Evolutionary conservation across 352 stramenopile species (phyloP).

Genomic region (Phytophthora vignae): DNA sequence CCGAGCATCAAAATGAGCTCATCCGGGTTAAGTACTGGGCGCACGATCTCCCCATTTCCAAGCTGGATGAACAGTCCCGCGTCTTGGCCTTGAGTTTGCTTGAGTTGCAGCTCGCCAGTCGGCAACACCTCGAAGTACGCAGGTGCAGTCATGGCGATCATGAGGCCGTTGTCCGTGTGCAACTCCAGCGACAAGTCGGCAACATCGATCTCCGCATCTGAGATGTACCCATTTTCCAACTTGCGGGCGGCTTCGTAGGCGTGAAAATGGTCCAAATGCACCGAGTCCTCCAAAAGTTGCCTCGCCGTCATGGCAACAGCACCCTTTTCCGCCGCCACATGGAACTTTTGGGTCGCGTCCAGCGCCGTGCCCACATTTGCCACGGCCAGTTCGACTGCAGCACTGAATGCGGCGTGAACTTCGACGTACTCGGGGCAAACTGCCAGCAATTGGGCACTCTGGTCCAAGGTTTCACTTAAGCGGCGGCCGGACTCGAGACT

Average conservation of each 20-base stretch:
- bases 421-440: conserved; percentile 66
- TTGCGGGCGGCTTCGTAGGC: conserved; percentile 58
- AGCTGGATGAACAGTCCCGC: conserved; percentile 75
- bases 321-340: conserved; percentile 46
- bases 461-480: conserved; percentile 37
- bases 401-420: conserved; percentile 65
- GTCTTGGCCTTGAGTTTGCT: conserved; percentile 62
- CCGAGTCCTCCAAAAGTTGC: conserved; percentile 68
- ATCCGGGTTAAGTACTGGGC: conserved; percentile 64
- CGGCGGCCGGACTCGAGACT: conserved; percentile 65
- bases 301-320: conserved; percentile 54
- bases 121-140: conserved; percentile 70
- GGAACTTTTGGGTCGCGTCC: conserved; percentile 62
- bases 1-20: conserved; percentile 87
- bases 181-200: conserved; percentile 69
- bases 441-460: conserved; percentile 50
- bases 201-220: conserved; percentile 29
- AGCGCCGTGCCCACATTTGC: conserved; percentile 62
- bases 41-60: conserved; percentile 58
- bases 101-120: conserved; percentile 49
- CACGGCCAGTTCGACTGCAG: conserved; percentile 61
- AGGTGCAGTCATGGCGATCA: conserved; percentile 79
- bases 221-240: conserved; percentile 11
- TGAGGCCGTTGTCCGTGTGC: conserved; percentile 80
- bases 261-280: conserved; percentile 87